These are phyloP conservation scores for Pseudogymnoascus sp. DNA, from an alignment of 2,329 filamentous ascomycete genomes.

Conservation along the genomic window DNA sequence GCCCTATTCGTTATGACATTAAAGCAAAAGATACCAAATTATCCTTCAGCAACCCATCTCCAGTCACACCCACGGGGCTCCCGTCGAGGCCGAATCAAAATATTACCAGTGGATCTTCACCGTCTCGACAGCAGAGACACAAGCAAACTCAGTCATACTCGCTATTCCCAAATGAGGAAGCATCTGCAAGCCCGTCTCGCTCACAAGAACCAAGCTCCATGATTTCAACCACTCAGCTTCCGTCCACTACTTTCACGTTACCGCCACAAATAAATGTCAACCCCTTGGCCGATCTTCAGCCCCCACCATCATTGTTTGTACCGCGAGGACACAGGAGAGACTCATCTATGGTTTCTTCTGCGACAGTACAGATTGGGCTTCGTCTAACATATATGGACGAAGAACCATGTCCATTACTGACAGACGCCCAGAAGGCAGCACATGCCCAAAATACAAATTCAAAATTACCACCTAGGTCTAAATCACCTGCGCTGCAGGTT, in stretches of 20 bases:
- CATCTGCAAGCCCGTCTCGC: conserved; percentile 4
- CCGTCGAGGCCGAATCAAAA: conserved; percentile 12
- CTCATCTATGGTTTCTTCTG: conserved; percentile 57
- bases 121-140: neutral
- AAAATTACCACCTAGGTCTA: conserved; percentile 10
- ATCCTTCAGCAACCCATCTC: conserved; percentile 16
- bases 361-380: conserved; percentile 65
- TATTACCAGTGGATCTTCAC: neutral
- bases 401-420: conserved; percentile 13
- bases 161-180: conserved; percentile 1
- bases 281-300: conserved; percentile 5
- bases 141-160: conserved; percentile 3
- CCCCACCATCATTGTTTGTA: conserved; percentile 21
- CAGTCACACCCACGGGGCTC: conserved; percentile 15
- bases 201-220: conserved; percentile 21
- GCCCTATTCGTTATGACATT: neutral
- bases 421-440: conserved; percentile 31
- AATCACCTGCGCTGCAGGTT: neutral
- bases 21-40: conserved; percentile 18
- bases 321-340: conserved; percentile 37
- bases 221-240: conserved; percentile 24
- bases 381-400: conserved; percentile 50
- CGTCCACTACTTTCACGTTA: neutral
- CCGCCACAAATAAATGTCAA: neutral
- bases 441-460: conserved; percentile 13